Evolutionary conservation across 192 early-diverging fungal species (phyloP), one percentile per base, ranked within the genome.

Genomic region (Entomortierella chlamydospora): DNA sequence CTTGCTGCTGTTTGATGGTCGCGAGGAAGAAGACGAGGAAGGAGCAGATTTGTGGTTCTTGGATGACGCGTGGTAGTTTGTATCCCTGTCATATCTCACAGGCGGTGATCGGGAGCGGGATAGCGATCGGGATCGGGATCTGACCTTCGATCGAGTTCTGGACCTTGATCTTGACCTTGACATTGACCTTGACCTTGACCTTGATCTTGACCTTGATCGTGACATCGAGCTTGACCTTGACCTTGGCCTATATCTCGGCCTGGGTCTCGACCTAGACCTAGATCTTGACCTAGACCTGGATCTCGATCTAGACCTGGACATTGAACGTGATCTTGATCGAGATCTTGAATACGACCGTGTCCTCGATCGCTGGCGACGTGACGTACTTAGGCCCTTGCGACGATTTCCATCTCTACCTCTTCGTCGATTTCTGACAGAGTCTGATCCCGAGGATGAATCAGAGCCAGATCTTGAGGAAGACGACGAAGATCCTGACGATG

Each of bases 321-420:
- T 4, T 26, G 25, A 56, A 13, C 53, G 31, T 15, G 53, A 66
- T 4, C 64, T 45, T 7, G 51, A 56, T 10, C 52, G 31, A 42
- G 34, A 58, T 26, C 68, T 50, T 15, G 68, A 70, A 34, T 51
- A 31, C 0, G 59, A 70, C 9, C 59, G 33, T 25, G 49, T 28
- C 17, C 68, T 57, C 1, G 57, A 61, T n/a, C 68, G 57, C 18
- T 23, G 3, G 1, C 23, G 3, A 28, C 52, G 52, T 29, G n/a
- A 28, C 4, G 52, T 54, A 28, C 52, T 18, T 10, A 3, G 11
- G 4, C 26, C 3, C 26, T 15, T 54, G 4, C 52, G n/a, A 54
- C 18, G 52, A 4, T 54, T 54, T 4, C 3, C 4, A 30, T 54
- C 52, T 29, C 26, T 54, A 5, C 52, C 25, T 29, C 52, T 25